These are phyloP conservation scores for Talaromyces sp. DNA, from an alignment of 2,329 filamentous ascomycete species.

Conservation along the genomic window DNA sequence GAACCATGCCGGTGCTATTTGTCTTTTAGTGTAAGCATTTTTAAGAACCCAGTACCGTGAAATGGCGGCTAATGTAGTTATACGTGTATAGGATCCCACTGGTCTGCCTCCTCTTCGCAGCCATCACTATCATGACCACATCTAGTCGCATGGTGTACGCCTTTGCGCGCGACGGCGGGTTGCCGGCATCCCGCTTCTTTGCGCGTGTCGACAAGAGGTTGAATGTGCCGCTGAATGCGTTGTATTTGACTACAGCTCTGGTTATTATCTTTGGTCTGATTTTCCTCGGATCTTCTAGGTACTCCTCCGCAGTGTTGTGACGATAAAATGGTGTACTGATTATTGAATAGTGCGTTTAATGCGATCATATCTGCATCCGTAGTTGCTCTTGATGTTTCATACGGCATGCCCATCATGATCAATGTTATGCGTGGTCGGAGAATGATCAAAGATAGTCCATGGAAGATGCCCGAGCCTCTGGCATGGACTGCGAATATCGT, in stretches of 20 bases:
- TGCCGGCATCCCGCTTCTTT: constrained; percentile 61
- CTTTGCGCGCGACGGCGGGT: constrained; percentile 63
- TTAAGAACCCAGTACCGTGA: not conserved
- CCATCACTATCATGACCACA: constrained; percentile 63
- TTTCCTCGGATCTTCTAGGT: constrained; percentile 60
- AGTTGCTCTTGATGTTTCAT: constrained; percentile 68
- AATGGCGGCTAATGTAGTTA: not conserved
- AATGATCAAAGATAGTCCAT: constrained; percentile 61
- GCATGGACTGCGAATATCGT: constrained; percentile 61
- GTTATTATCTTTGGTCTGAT: constrained; percentile 68
- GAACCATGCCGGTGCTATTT: constrained; percentile 60
- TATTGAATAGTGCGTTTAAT: constrained; percentile 59
- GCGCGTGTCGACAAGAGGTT: constrained; percentile 60
- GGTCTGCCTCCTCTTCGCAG: constrained; percentile 62
- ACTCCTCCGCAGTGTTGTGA: not conserved
- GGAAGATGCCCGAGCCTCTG: constrained; percentile 53
- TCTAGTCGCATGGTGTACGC: constrained; percentile 65
- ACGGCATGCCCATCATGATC: constrained; percentile 69
- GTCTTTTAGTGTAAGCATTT: constrained; percentile 55
- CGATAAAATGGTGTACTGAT: constrained; percentile 17
- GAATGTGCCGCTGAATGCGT: constrained; percentile 63
- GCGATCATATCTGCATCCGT: constrained; percentile 69
- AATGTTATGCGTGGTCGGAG: constrained; percentile 65
- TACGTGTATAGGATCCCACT: constrained; percentile 52
- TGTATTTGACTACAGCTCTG: constrained; percentile 58